Evolutionary conservation across 2,329 filamentous ascomycete genomes (phyloP), one percentile per base, ranked within the genome.

Genomic region (Aureobasidium pullulans): DNA sequence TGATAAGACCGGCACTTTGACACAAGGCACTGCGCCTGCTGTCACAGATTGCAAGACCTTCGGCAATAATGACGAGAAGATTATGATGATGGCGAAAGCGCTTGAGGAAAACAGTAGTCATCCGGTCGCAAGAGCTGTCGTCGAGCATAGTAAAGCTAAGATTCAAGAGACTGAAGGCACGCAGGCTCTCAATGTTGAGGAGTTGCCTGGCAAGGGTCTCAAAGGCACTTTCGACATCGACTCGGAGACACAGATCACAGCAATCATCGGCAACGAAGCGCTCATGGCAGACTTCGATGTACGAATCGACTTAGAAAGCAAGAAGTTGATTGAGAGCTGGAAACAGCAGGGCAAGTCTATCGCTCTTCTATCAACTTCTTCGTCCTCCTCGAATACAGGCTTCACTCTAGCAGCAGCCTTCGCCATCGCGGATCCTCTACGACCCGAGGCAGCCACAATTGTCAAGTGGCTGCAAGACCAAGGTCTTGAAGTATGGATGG

Each of bases 1-100:
- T 69, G 90, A 95, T 78, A 94, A 95, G 78, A 95, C 90, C 0
- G 90, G 90, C 1, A 95, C 90, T 0, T 75, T 95, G 60, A 94
- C 90, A 0, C 77, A 87, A 66, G 82, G 82, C 4, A 88, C 87
- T 6, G 85, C 89, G 64, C 88, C 89, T 8, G 39, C 57, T 8
- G 49, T 52, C 13, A 42, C 53, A 11, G 40, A 58, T 19, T 58
- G 47, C 28, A 50, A 59, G 28, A 16, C 50, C 23, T 19, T 47
- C 28, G 36, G 15, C 16, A 66, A 67, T 10, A 5, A 16, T 8
- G 63, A 74, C 19, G 64, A 71, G 40, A 48, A 58, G 2, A 53
- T 79, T 11, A 75, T 88, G 3, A 79, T 80, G 0, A 78, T 83
- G 2, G 74, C 88, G 5, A 82, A 81, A 58, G 76, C 77, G 0